Base-by-base conservation (phyloP, 2,329 filamentous ascomycete species). In the Stagonosporopsis cucurbitacearum region DNA sequence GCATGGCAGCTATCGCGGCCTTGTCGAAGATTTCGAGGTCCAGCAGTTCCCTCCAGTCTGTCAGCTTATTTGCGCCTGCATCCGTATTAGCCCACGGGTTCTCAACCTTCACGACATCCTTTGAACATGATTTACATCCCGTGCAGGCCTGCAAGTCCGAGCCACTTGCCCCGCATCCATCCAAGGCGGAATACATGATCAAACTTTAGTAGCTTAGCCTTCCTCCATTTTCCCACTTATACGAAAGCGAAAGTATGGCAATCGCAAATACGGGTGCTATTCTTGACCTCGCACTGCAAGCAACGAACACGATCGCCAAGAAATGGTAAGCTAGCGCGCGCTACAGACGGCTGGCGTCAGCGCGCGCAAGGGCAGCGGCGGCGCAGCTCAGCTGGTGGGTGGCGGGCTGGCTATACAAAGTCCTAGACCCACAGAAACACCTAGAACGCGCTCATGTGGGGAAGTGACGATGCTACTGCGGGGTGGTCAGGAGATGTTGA, bases 281-380 rank as follows among this genome's bases (percentile, higher is more conserved):
- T 40, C 26, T 35, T 41, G 40, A 35, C 26, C 23, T 40, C 28
- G n/a, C 17, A 12, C 25, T 41, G 42, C 4, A 28, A 22, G 36
- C 15, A 50, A 25, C 50, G 22, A 37, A 36, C n/a, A 17, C 19
- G 41, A 39, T 33, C 42, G 13, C 50, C 35, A 19, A 41, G 44
- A 3, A 32, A 6, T 56, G 41, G 54, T 53, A 40, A 37, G 48
- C 56, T 58, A 55, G n/a, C 3, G 15, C 15, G 23, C 45, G 26
- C 51, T 44, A 55, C 42, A 41, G 44, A 25, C 42, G 53, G 43
- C 47, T 53, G 54, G 59, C 58, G 52, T 65, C 58, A 63, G 59
- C 60, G 42, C 57, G 59, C 62, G 59, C 61, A 7, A 17, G 32
- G 50, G n/a, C 50, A 52, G 58, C 40, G 52, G 44, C 32, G 26